Conservation (phyloP, 805 yeast genomes). For the Candida nanaspora region DNA sequence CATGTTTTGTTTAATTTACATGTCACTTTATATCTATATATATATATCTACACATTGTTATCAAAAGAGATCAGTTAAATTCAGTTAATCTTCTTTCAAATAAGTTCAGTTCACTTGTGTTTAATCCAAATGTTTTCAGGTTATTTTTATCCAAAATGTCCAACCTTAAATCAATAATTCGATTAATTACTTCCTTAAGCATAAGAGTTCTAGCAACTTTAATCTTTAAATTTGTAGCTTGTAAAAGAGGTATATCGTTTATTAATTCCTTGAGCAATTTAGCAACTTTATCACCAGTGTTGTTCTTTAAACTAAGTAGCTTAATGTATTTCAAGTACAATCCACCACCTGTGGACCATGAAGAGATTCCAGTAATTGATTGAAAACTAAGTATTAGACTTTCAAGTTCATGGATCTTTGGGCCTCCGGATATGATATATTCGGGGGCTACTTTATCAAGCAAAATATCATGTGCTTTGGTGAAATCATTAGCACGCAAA, state of each 20-base stretch:
- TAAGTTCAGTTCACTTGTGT: conserved; percentile 36
- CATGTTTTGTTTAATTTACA: too few species aligned
- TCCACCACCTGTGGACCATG: conserved; percentile 54
- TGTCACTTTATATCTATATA: not conserved
- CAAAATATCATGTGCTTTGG: conserved; percentile 57
- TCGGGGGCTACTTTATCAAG: conserved; percentile 63
- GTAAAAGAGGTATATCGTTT: conserved; percentile 36
- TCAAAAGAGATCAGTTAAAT: too few species aligned
- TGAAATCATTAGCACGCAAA: conserved; percentile 51
- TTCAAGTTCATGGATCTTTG: conserved; percentile 20
- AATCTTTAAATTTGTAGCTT: conserved; percentile 27
- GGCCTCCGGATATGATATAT: conserved; percentile 46
- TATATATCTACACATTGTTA: too few species aligned
- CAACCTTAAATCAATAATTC: conserved; percentile 25
- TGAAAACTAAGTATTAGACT: conserved; percentile 37
- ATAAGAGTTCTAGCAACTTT: conserved; percentile 49
- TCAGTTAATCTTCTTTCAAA: not conserved
- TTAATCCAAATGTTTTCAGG: conserved; percentile 32
- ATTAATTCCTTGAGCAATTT: conserved; percentile 32
- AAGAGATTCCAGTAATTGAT: conserved; percentile 27
- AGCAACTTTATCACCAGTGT: conserved; percentile 11
- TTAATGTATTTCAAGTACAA: conserved; percentile 46
- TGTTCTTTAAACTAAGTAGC: conserved; percentile 13
- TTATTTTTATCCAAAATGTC: conserved; percentile 25
- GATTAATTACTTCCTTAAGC: conserved; percentile 38